phyloP scores from a whole-genome alignment of 2,329 filamentous ascomycete genomes.

The Cercospora citrullina region DNA sequence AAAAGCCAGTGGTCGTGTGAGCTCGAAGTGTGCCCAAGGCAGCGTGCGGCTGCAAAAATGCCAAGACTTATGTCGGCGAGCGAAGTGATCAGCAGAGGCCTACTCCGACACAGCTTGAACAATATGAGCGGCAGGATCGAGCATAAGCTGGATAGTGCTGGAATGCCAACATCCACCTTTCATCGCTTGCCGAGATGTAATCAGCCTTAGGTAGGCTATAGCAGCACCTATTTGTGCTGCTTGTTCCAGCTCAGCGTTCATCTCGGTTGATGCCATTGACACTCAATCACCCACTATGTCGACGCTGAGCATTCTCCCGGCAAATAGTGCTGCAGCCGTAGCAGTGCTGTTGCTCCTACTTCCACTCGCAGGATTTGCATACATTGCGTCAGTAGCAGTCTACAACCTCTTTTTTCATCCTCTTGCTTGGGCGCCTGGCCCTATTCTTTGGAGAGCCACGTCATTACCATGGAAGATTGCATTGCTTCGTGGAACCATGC shows the following conservation, averaged over 20 bases:
- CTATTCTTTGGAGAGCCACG: constrained; percentile 1
- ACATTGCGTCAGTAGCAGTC: constrained; percentile 4
- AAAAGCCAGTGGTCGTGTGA: neutral
- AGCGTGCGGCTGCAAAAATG: neutral
- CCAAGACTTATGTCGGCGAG: neutral
- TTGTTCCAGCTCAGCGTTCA: neutral
- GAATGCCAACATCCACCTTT: neutral
- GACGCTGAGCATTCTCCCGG: neutral
- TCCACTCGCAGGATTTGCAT: neutral
- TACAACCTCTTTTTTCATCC: constrained; percentile 16
- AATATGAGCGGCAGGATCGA: neutral
- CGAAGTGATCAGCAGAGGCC: neutral
- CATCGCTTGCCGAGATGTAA: neutral
- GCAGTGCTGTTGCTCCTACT: neutral
- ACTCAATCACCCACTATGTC: neutral
- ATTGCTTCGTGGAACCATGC: constrained; percentile 14
- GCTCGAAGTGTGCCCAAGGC: neutral
- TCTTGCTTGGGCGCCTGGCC: constrained; percentile 9
- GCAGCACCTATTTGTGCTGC: neutral
- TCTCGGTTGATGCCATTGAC: neutral
- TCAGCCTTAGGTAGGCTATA: neutral
- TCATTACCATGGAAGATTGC: constrained; percentile 7
- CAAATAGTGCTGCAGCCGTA: neutral
- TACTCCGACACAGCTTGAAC: neutral
- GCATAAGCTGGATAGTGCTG: neutral